Evolutionary conservation across 2,329 filamentous ascomycete genomes (phyloP), one percentile per base, ranked within the genome.

Genomic region (Fusarium albosuccineum): DNA sequence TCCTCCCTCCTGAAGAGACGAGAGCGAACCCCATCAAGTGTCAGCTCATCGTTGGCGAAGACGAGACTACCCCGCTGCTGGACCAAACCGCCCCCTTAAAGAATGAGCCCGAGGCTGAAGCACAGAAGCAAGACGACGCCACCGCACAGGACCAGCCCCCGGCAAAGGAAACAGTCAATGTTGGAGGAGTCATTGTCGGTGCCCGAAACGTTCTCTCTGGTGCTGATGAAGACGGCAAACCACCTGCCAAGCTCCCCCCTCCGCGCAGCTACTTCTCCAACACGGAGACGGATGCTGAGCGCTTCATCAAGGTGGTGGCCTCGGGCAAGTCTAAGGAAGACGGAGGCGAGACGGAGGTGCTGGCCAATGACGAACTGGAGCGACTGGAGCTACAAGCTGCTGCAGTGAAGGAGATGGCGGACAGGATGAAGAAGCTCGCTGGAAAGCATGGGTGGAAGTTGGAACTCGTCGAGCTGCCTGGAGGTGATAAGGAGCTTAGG

Each of bases 21-120:
- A 87, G 88, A 60, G 90, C 93, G 6, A 91, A 97, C 75, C 81
- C 87, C 9, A 94, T 97, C 64, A 87, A 85, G 64, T 97, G 94
- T 76, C 87, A 87, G 27, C 88, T 90, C 57, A 89, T 97, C 52
- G 81, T 94, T 14, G 73, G 77, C 22, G 76, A 88, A 29, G 65
- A 70, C 3, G 49, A 36, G 80, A 88, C 10, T 73, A 82, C 63
- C 63, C 85, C 73, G 27, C 64, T 77, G 3, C 33, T 79, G 10
- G 77, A 75, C 3, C 73, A 78, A 33, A 49, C 65, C 11, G 49
- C 73, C 65, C 54, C 75, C 64, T 42, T 80, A 76, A 72, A 81
- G 77, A 22, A 22, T 22, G 49, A 64, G 11, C 51, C 55, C 3
- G 57, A 60, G 10, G 57, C 48, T 2, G 58, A 66, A 46, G 54